phyloP scores from a whole-genome alignment of 305 asterid species.

The Solanum chacoense region DNA sequence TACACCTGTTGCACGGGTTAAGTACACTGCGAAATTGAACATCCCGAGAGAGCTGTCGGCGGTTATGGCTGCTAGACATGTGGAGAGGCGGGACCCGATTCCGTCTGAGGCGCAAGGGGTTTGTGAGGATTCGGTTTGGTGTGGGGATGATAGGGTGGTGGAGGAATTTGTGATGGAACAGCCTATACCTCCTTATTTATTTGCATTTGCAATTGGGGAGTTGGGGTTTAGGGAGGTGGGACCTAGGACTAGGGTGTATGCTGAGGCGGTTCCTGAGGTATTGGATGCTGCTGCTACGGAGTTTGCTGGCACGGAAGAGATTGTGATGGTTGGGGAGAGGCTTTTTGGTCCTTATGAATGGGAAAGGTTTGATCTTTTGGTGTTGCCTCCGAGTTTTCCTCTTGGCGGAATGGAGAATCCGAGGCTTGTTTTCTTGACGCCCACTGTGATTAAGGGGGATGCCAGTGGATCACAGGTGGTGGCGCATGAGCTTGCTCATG shows the following conservation, averaged over 20 bases:
- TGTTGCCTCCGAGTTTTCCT: slow-evolving; percentile 93
- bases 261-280: slow-evolving; percentile 44
- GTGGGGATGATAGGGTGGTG: slow-evolving; percentile 64
- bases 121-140: slow-evolving; percentile 65
- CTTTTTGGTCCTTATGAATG: slow-evolving; percentile 86
- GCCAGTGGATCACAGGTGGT: slow-evolving; percentile 76
- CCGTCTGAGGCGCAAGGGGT: slow-evolving; percentile 36
- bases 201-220: slow-evolving; percentile 93
- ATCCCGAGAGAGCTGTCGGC: slow-evolving; percentile 55
- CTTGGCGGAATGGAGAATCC: slow-evolving; percentile 98
- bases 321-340: slow-evolving; percentile 74
- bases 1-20: slow-evolving; percentile 76
- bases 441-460: slow-evolving; percentile 88
- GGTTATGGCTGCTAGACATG: slow-evolving; percentile 70
- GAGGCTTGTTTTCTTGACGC: slow-evolving; percentile 81
- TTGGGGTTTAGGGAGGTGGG: slow-evolving; percentile 84
- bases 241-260: slow-evolving; percentile 68
- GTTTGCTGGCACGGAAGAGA: slow-evolving; percentile 84
- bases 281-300: slow-evolving; percentile 71
- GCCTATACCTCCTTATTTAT: slow-evolving; percentile 76
- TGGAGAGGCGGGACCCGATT: slow-evolving; percentile 34
- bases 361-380: slow-evolving; percentile 94
- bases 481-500: slow-evolving; percentile 96
- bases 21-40: slow-evolving; percentile 54
- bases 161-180: slow-evolving; percentile 92